Conservation (phyloP, 1,284 basidiomycete genomes). For the Apiotrichum siamense region DNA sequence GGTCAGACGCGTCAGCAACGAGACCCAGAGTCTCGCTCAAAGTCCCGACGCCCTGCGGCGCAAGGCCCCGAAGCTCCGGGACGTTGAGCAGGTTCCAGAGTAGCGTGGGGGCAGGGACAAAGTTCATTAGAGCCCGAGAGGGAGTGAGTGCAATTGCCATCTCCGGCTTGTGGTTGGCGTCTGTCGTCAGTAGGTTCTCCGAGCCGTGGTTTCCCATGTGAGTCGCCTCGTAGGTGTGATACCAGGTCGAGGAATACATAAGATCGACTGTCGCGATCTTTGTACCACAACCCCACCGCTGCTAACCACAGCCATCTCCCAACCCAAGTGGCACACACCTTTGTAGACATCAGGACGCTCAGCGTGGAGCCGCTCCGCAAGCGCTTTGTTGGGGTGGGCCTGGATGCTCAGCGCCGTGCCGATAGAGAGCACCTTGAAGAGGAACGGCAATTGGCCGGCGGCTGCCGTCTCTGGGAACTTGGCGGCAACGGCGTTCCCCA, state of each 20-base stretch:
- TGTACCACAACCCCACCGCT: too few species aligned
- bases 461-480: slow-evolving; percentile 57
- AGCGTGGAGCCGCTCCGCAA: slow-evolving; percentile 70
- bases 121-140: slow-evolving; percentile 67
- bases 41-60: slow-evolving; percentile 53
- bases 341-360: slow-evolving; percentile 81
- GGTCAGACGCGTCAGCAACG: slow-evolving; percentile 48
- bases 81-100: slow-evolving; percentile 59
- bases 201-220: too few species aligned
- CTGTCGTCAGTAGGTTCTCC: too few species aligned
- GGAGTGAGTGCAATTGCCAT: slow-evolving; percentile 93
- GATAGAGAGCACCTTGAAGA: slow-evolving; percentile 91
- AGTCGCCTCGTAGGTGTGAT: neutral
- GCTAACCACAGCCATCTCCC: too few species aligned
- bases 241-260: too few species aligned
- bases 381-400: slow-evolving; percentile 89
- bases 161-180: slow-evolving; percentile 61
- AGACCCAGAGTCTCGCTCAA: slow-evolving; percentile 56
- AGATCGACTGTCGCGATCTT: too few species aligned
- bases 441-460: slow-evolving; percentile 79
- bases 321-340: slow-evolving; percentile 58
- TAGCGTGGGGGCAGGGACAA: slow-evolving; percentile 56
- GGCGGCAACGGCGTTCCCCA: slow-evolving; percentile 60
- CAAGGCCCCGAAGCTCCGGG: slow-evolving; percentile 69
- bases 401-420: slow-evolving; percentile 94